phyloP scores from a whole-genome alignment of 1,139 yeast species.

The Diutina scorzettiae region DNA sequence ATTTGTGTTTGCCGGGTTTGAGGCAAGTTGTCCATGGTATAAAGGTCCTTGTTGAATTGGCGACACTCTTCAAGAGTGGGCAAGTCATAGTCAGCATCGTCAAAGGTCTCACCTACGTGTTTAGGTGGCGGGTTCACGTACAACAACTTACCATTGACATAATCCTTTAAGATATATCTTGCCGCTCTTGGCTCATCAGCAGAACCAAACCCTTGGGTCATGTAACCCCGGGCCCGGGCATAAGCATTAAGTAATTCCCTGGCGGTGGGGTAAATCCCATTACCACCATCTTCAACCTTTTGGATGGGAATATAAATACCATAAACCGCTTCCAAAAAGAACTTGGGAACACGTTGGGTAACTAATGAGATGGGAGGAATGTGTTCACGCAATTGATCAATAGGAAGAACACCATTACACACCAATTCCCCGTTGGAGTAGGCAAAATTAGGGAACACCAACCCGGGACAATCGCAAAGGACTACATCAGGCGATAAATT shows the following conservation, averaged over 20 bases:
- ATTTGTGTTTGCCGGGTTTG: conserved; percentile 68
- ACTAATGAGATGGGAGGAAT: conserved; percentile 87
- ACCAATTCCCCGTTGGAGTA: conserved; percentile 94
- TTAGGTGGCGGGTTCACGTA: conserved; percentile 85
- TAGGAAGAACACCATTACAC: conserved; percentile 95
- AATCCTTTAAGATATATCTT: conserved; percentile 84
- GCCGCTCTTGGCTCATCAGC: conserved; percentile 97
- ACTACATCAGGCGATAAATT: conserved; percentile 71
- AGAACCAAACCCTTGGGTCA: conserved; percentile 94
- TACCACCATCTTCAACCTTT: conserved; percentile 77
- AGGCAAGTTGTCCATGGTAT: conserved; percentile 52
- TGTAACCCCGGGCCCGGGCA: conserved; percentile 93
- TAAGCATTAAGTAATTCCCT: conserved; percentile 83
- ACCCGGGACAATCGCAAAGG: conserved; percentile 97
- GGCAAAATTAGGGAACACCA: conserved; percentile 96
- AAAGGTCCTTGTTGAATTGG: conserved; percentile 64
- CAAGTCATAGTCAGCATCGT: conserved; percentile 19
- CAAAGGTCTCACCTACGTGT: conserved; percentile 18
- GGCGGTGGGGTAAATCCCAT: conserved; percentile 72
- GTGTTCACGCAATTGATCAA: conserved; percentile 89
- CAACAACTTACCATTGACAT: conserved; percentile 81
- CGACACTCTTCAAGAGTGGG: conserved; percentile 34
- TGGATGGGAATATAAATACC: conserved; percentile 80
- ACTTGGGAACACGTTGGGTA: conserved; percentile 81
- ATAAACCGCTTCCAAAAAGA: conserved; percentile 78